A percentile compares a stretch with the other conserved stretches of the same genome.
phyloP scores from a whole-genome alignment of 805 yeast genomes.

The Candida namnaoensis region DNA sequence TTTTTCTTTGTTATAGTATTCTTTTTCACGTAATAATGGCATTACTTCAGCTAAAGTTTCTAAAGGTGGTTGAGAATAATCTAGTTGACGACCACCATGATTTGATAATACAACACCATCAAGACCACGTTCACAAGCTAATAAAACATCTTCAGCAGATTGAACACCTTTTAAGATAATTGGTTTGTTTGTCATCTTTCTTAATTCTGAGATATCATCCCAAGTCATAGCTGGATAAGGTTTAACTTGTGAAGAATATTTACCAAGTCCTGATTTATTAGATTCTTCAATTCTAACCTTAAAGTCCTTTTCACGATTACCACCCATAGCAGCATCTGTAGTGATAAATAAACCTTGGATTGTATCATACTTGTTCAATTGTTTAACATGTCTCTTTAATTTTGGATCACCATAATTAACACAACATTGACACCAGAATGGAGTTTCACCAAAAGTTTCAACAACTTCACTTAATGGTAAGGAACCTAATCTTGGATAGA shows the following conservation, averaged over 20 bases:
- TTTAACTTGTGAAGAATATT: constrained; percentile 44
- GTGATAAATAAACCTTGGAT: constrained; percentile 39
- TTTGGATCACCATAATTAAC: constrained; percentile 28
- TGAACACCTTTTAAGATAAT: constrained; percentile 51
- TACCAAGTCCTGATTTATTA: constrained; percentile 42
- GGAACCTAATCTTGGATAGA: constrained; percentile 31
- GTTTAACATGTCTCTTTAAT: constrained; percentile 19
- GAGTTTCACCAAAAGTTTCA: constrained; percentile 39
- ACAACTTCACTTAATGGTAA: constrained; percentile 28
- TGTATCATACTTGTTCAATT: constrained; percentile 24
- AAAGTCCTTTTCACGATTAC: constrained; percentile 38
- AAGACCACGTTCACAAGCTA: constrained; percentile 44
- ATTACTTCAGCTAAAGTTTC: constrained; percentile 45
- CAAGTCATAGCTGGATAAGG: constrained; percentile 15
- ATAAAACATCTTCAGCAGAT: constrained; percentile 48
- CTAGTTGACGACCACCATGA: constrained; percentile 62
- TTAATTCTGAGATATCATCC: constrained; percentile 19
- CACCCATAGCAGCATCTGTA: constrained; percentile 41
- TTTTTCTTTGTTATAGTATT: constrained; percentile 32
- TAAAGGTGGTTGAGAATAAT: constrained; percentile 45
- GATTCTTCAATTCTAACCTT: constrained; percentile 30
- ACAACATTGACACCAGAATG: constrained; percentile 33
- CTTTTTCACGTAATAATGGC: constrained; percentile 27
- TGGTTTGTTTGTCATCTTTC: constrained; percentile 27
- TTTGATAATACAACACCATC: constrained; percentile 57